phyloP scores from a whole-genome alignment of 768 basidiomycete genomes.

The Hydnum rufescens region DNA sequence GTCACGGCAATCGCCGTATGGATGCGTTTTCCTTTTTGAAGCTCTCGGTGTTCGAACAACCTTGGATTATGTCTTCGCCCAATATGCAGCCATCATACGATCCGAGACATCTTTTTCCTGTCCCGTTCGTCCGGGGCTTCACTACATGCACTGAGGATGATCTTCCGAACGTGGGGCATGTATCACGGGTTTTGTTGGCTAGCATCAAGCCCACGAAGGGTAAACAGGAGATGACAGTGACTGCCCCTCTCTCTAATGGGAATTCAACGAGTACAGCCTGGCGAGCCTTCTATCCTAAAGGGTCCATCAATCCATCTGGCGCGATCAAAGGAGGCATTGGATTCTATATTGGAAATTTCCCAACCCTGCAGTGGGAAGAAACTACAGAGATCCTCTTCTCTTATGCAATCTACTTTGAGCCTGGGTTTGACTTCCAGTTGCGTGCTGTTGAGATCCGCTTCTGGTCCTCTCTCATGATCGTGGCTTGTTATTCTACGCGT shows the following conservation, averaged over 20 bases:
- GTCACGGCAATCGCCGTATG: too few relatives aligned
- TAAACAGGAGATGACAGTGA: conserved; percentile 2
- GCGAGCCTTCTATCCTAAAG: conserved; percentile 9
- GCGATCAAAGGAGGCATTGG: conserved; percentile 8
- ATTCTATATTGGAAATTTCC: conserved; percentile 5
- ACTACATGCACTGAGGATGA: not conserved
- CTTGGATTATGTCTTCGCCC: too few relatives aligned
- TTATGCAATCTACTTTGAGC: conserved; percentile 11
- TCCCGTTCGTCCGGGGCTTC: not conserved
- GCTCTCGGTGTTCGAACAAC: too few relatives aligned
- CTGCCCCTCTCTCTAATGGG: not conserved
- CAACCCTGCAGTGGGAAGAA: not conserved
- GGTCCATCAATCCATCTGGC: conserved; percentile 8
- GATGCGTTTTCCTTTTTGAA: too few relatives aligned
- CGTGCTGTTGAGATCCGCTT: not conserved
- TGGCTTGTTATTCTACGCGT: too few relatives aligned
- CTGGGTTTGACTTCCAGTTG: conserved; percentile 10
- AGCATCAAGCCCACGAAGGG: conserved; percentile 5
- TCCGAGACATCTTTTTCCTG: not conserved
- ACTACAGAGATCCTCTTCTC: conserved; percentile 8
- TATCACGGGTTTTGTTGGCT: conserved; percentile 1
- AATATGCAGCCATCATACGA: too few relatives aligned
- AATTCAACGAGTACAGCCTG: conserved; percentile 2
- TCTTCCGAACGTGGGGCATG: not conserved
- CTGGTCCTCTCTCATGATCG: not conserved